phyloP scores from a whole-genome alignment of 1,284 basidiomycete genomes.

The Trametes versicolor region DNA sequence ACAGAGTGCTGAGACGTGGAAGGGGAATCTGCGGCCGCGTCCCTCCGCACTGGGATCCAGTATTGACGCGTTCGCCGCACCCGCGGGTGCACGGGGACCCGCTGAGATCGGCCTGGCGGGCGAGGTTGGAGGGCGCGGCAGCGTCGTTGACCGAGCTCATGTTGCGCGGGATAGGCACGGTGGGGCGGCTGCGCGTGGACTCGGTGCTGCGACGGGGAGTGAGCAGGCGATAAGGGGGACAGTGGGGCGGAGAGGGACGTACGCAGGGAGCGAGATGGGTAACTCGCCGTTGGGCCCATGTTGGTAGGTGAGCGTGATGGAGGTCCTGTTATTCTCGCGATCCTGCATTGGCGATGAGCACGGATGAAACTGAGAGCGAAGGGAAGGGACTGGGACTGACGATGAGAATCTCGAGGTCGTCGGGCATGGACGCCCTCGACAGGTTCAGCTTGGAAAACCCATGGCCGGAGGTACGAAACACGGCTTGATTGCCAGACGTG shows the following conservation, averaged over 20 bases:
- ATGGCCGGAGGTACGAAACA: too few species aligned
- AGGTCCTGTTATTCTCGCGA: slow-evolving; percentile 3
- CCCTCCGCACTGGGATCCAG: background rate
- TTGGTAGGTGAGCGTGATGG: slow-evolving; percentile 11
- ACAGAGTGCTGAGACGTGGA: background rate
- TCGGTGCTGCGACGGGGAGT: background rate
- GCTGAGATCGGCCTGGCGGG: background rate
- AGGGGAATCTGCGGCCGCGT: background rate
- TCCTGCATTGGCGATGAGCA: background rate
- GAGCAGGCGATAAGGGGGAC: too few species aligned
- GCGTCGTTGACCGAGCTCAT: background rate
- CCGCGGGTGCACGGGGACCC: background rate
- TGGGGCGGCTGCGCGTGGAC: background rate
- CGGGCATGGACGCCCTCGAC: background rate
- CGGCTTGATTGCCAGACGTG: too few species aligned
- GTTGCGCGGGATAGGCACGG: background rate
- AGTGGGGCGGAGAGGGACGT: background rate
- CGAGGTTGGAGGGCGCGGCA: slow-evolving; percentile 5
- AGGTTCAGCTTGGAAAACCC: background rate
- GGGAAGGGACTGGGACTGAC: background rate
- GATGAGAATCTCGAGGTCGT: background rate
- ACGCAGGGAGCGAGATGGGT: background rate
- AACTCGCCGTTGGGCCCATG: background rate
- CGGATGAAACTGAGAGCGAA: background rate
- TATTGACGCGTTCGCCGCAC: background rate